Percentiles rank a stretch among this genome's conserved stretches.
Evolutionary conservation across 2,329 filamentous ascomycete species (phyloP).

Genomic region (Mycosphaerella sp.): DNA sequence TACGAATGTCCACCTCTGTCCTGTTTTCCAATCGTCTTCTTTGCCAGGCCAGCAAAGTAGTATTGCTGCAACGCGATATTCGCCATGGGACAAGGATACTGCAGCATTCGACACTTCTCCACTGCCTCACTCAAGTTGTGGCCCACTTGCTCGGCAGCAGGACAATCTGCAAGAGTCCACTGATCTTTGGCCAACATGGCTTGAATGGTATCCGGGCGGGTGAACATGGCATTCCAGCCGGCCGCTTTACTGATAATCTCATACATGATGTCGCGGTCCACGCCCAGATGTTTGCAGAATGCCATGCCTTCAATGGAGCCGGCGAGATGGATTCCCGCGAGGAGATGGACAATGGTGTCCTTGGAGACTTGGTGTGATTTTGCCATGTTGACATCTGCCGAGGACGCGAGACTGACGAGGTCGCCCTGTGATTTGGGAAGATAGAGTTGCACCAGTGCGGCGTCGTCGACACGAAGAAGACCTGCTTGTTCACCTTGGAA

Average conservation of each 20-base stretch:
- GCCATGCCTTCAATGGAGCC: conserved; percentile 45
- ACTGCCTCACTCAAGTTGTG: conserved; percentile 38
- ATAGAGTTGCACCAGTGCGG: conserved; percentile 52
- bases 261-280: conserved; percentile 42
- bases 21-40: conserved; percentile 21
- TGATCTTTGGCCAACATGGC: conserved; percentile 32
- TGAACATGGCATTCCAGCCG: conserved; percentile 43
- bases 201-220: conserved; percentile 29
- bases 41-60: conserved; percentile 27
- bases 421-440: conserved; percentile 30
- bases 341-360: conserved; percentile 37
- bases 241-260: conserved; percentile 45
- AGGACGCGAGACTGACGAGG: conserved; percentile 31
- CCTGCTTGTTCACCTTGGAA: conserved; percentile 54
- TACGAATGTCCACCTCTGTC: conserved; percentile 14
- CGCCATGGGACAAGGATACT: conserved; percentile 34
- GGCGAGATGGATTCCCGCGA: conserved; percentile 45
- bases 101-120: conserved; percentile 34
- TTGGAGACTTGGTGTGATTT: conserved; percentile 31
- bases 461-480: conserved; percentile 50
- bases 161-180: conserved; percentile 33
- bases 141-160: conserved; percentile 36
- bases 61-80: conserved; percentile 33
- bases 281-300: conserved; percentile 42
- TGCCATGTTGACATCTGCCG: conserved; percentile 35